Percentiles rank a stretch among this genome's conserved stretches.
Evolutionary conservation across 2,329 filamentous ascomycete species (phyloP).

Genomic region (Mycosphaerella arachidis): DNA sequence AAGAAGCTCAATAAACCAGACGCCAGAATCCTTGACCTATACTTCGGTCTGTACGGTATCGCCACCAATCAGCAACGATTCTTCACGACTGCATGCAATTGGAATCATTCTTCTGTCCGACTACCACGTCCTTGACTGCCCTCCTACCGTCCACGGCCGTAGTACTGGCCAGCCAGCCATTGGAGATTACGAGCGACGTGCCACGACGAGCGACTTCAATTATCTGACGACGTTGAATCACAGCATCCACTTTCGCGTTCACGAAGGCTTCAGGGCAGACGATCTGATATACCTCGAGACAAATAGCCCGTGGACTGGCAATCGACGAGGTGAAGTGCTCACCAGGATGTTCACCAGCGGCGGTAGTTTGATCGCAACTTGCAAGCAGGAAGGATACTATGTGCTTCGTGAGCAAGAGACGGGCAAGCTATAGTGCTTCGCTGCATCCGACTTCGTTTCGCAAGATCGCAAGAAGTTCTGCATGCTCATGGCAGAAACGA

Average conservation of each 20-base stretch:
- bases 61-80: constrained; percentile 1
- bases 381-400: constrained; percentile 61
- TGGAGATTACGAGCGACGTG: constrained; percentile 5
- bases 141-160: constrained; percentile 10
- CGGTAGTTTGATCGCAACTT: constrained; percentile 68
- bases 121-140: constrained; percentile 17
- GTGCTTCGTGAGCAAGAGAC: constrained; percentile 11
- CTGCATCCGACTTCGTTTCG: too few species aligned
- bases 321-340: constrained; percentile 66
- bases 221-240: constrained; percentile 46
- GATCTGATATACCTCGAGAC: constrained; percentile 74
- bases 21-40: constrained; percentile 9
- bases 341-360: constrained; percentile 66
- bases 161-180: constrained; percentile 7
- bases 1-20: background rate
- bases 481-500: too few species aligned
- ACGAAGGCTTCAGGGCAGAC: constrained; percentile 41
- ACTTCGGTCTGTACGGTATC: constrained; percentile 11
- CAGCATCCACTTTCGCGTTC: constrained; percentile 47
- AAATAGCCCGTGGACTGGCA: constrained; percentile 69
- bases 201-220: constrained; percentile 5
- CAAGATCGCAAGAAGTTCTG: too few species aligned
- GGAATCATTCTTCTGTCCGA: constrained; percentile 17
- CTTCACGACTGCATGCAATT: constrained; percentile 5
- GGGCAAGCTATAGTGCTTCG: constrained; percentile 2